Conservation (phyloP, 2,329 filamentous ascomycete genomes). For the Pyricularia grisea region DNA sequence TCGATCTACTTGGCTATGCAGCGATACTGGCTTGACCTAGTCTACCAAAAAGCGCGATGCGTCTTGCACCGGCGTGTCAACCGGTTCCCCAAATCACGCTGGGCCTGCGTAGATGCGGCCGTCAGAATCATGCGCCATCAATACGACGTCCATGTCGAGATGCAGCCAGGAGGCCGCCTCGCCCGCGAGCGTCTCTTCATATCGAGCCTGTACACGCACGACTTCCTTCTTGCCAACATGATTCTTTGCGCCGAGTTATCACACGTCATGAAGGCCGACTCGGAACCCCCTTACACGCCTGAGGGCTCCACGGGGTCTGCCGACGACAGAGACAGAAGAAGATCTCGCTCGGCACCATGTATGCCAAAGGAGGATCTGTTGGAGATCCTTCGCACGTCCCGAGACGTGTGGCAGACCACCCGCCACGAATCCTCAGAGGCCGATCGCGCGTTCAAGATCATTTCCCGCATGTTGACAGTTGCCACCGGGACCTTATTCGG, state of each 20-base stretch:
- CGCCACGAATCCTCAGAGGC: conserved; percentile 17
- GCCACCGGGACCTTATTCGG: conserved; percentile 16
- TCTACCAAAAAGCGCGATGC: conserved; percentile 15
- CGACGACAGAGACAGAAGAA: not conserved
- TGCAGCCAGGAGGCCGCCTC: conserved; percentile 27
- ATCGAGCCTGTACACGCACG: conserved; percentile 30
- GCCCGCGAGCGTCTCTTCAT: conserved; percentile 31
- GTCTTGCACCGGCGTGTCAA: conserved; percentile 19
- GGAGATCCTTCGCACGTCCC: conserved; percentile 16
- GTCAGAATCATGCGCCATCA: conserved; percentile 32
- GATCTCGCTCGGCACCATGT: not conserved
- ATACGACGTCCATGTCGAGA: conserved; percentile 28
- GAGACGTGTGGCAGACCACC: conserved; percentile 17
- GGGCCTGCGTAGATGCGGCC: conserved; percentile 33
- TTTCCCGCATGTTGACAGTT: conserved; percentile 19
- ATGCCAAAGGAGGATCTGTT: conserved; percentile 16
- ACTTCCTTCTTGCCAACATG: conserved; percentile 37
- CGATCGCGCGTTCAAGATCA: conserved; percentile 18
- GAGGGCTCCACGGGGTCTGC: not conserved
- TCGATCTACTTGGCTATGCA: conserved; percentile 16
- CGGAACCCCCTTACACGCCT: not conserved
- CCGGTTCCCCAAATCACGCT: conserved; percentile 25
- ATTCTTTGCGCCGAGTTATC: conserved; percentile 30
- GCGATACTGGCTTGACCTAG: conserved; percentile 15
- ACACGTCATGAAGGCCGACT: not conserved